A percentile compares a stretch with the other conserved stretches of the same genome.
Conservation (phyloP, 164 flowering plant genomes). For the Macadamia integrifolia region DNA sequence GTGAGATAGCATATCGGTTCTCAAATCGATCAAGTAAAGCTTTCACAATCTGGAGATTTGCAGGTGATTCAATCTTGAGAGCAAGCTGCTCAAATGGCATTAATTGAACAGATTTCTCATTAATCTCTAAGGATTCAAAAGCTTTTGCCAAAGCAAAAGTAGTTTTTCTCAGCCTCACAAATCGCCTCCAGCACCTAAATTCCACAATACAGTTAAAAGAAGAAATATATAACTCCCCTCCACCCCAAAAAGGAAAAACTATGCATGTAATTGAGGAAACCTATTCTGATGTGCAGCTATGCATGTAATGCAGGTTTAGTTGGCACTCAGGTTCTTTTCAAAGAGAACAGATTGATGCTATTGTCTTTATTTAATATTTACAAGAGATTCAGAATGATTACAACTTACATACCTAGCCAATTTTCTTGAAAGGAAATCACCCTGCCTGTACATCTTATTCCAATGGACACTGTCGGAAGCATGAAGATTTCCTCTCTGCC, state of each 20-base stretch:
- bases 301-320: no score
- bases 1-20: conserved; percentile 44
- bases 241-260: no score
- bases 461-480: conserved; percentile 27
- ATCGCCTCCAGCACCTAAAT: conserved; percentile 86
- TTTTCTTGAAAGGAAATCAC: conserved; percentile 70
- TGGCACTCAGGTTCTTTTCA: no score
- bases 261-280: no score
- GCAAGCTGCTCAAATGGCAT: conserved; percentile 98
- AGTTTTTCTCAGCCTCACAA: conserved; percentile 46
- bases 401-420: conserved; percentile 57
- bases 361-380: neutral
- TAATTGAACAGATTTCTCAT: conserved; percentile 43
- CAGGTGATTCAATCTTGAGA: conserved; percentile 52
- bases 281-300: no score
- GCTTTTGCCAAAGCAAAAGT: conserved; percentile 65
- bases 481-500: conserved; percentile 53
- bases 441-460: conserved; percentile 49
- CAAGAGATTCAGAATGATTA: neutral
- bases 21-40: conserved; percentile 82
- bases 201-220: conserved; percentile 1
- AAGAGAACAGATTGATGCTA: neutral
- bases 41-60: conserved; percentile 63
- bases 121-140: conserved; percentile 50
- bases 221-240: neutral